Base-by-base conservation (phyloP, 805 yeast species). In the Starmerella tilneyi region DNA sequence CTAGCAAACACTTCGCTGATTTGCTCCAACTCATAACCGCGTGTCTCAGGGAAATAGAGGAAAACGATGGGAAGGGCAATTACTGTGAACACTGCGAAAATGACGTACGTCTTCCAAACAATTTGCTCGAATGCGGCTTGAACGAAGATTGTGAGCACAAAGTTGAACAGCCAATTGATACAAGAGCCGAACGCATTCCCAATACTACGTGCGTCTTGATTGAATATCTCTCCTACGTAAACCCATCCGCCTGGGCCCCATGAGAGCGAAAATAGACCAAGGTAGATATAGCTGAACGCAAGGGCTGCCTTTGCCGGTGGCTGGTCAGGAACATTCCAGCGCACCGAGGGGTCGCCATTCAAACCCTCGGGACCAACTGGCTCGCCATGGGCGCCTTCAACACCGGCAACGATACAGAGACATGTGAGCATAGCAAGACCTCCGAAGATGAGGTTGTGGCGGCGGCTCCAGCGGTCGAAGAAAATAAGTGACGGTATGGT, bases 201-300 rank as follows among this genome's bases (percentile, higher is more conserved):
- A 61, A 79, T 79, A 41, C 83, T 81, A 60, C 94, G 76, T 47
- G 79, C 75, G 59, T 80, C 76, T 46, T 82, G 74, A 55, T 88
- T 83, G 72, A 74, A 82, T 31, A 73, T 63, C 57, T 76, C 81
- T 56, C 77, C 77, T 54, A 68, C 64, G 46, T 75, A 62, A 41
- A 75, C 84, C 88, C 89, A 83, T 27, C 76, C 76, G 50, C 75
- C 74, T 32, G 92, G 86, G 59, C 89, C 92, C 92, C 94, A 84
- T 22, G 89, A 74, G 5, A 83, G 70, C 13, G 92, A 92, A 68
- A 81, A 81, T 63, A 78, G 76, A 43, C 79, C 78, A 56, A 84
- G 76, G 60, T 79, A 84, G 51, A 73, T 54, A 62, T 77, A 75
- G 13, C 70, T 63, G 57, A 73, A 71, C 20, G 76, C 76, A 54